phyloP scores from a whole-genome alignment of 768 basidiomycete species.

The Pleurotus cornucopiae region DNA sequence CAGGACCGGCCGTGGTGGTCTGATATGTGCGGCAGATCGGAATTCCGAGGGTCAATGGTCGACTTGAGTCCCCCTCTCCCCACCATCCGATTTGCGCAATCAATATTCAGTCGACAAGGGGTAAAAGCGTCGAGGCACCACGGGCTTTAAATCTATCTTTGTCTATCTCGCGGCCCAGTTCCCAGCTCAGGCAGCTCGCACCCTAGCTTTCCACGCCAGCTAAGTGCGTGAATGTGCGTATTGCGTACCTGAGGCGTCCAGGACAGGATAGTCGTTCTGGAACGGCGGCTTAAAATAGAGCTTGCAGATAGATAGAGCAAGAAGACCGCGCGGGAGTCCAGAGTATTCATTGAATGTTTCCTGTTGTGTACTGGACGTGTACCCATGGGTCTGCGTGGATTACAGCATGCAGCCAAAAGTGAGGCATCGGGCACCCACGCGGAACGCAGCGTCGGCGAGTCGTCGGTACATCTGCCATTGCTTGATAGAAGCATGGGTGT shows the following conservation, averaged over 20 bases:
- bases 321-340: background rate
- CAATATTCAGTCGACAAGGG: background rate
- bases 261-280: background rate
- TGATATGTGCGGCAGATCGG: background rate
- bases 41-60: background rate
- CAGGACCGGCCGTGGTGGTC: too few relatives aligned
- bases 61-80: background rate
- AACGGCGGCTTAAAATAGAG: background rate
- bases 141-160: constrained; percentile 5
- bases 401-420: constrained; percentile 1
- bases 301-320: background rate
- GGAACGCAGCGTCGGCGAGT: constrained; percentile 6
- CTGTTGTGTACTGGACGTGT: background rate
- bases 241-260: background rate
- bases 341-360: background rate
- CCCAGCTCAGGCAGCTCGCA: background rate
- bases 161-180: background rate
- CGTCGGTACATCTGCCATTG: constrained; percentile 7
- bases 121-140: background rate
- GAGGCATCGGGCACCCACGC: constrained; percentile 6
- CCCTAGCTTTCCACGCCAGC: background rate
- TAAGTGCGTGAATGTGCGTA: background rate
- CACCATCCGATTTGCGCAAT: background rate
- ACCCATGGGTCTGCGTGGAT: constrained; percentile 1
- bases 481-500: background rate